Evolutionary conservation across 768 basidiomycete genomes (phyloP).

Genomic region (Calocera cornea): DNA sequence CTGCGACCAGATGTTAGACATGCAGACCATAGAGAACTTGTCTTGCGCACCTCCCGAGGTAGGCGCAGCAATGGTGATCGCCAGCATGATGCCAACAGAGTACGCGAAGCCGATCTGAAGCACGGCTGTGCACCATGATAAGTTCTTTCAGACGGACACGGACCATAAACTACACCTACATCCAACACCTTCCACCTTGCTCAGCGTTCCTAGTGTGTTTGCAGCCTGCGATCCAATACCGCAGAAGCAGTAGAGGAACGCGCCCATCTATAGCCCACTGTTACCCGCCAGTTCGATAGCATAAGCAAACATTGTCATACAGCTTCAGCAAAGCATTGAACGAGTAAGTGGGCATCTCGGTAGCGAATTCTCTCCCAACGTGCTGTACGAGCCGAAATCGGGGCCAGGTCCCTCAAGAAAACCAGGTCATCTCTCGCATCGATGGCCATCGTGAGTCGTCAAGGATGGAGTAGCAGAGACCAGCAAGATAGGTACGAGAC

Average conservation of each 20-base stretch:
- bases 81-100: conserved; percentile 45
- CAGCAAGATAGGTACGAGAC: not conserved
- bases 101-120: conserved; percentile 47
- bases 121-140: conserved; percentile 29
- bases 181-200: conserved; percentile 31
- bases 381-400: not conserved
- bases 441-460: not conserved
- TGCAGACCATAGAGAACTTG: not conserved
- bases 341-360: conserved; percentile 36
- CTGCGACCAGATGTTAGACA: conserved; percentile 5
- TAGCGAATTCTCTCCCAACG: conserved; percentile 19
- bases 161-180: conserved; percentile 28
- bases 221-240: conserved; percentile 44
- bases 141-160: conserved; percentile 2
- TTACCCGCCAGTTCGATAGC: too few relatives aligned
- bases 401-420: not conserved
- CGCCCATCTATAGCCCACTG: conserved; percentile 35
- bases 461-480: not conserved
- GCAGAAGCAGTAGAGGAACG: conserved; percentile 38
- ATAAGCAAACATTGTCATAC: conserved; percentile 24
- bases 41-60: conserved; percentile 33
- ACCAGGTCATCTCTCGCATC: not conserved
- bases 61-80: conserved; percentile 36
- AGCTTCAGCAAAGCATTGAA: conserved; percentile 49
- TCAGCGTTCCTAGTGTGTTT: conserved; percentile 36